Base-by-base conservation (phyloP, 2,329 filamentous ascomycete species). In the Phialocephala subalpina region DNA sequence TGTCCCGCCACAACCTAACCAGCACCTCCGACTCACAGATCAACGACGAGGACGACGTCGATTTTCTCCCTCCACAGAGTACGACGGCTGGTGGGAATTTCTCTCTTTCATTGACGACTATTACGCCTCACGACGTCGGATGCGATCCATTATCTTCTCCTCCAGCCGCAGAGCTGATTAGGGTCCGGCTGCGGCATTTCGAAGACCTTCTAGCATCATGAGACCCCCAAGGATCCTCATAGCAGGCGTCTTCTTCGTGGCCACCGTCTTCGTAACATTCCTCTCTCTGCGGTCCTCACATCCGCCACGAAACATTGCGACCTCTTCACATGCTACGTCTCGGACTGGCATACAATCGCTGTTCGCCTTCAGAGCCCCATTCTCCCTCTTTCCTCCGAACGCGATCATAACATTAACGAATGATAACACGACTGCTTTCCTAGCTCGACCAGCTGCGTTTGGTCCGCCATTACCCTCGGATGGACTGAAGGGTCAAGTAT, bases 371-470 rank as follows among this genome's bases (percentile, higher is more conserved):
- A 89, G 88, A 66, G 84, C 89, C 5, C 90, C 94, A 0, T 92
- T 94, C 70, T 94, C 93, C 22, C 88, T 99, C 25, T 99, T 99
- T 77, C 94, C 95, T 4, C 94, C 94, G 3, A 97, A 96, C 70
- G 96, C 96, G 57, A 92, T 97, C 74, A 97, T 99, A 77, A 97
- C 93, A 78, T 86, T 99, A 68, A 97, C 94, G 75, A 94, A 98
- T 79, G 96, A 99, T 80, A 99, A 99, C 79, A 97, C 93, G 72
- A 99, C 96, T 14, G 97, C 97, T 73, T 99, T 99, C 81, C 85
- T 97, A 63, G 94, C 96, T 52, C 87, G 96, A 58, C 96, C 96
- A 66, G 96, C 96, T 61, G 94, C 93, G 45, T 99, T 98, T 80
- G 96, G 96, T 0, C 93, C 96, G 4, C 81, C 87, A 45, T 82